Conservation (phyloP, 441 rosid species). For the Caryocar brasiliense region DNA sequence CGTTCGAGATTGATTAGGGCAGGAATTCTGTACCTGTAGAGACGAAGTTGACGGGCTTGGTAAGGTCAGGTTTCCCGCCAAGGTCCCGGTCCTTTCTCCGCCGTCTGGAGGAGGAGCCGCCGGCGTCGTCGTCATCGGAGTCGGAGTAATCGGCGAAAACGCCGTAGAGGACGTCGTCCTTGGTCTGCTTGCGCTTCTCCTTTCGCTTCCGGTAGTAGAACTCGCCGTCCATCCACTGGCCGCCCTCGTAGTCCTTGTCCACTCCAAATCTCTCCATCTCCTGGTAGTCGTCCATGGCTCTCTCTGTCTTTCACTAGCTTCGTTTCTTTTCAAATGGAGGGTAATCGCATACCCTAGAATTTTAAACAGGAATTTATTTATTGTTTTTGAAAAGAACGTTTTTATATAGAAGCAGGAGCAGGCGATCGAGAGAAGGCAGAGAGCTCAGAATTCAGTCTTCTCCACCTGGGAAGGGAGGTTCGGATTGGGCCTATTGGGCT, state of each 20-base stretch:
- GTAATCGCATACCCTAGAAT: too few relatives aligned
- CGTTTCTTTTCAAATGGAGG: too few relatives aligned
- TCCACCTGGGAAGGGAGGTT: too few relatives aligned
- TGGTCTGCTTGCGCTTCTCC: conserved; percentile 62
- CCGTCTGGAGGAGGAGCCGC: conserved; percentile 18
- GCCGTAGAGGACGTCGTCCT: conserved; percentile 59
- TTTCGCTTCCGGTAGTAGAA: conserved; percentile 46
- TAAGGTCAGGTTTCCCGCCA: conserved; percentile 39
- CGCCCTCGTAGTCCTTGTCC: conserved; percentile 82
- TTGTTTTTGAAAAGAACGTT: too few relatives aligned
- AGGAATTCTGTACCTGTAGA: conserved; percentile 48
- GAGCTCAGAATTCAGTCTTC: too few relatives aligned
- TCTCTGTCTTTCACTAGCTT: neutral
- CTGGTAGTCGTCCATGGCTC: conserved; percentile 59
- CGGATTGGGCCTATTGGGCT: too few relatives aligned
- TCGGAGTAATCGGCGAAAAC: conserved; percentile 49
- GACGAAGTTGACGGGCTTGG: conserved; percentile 69
- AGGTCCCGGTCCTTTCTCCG: conserved; percentile 40
- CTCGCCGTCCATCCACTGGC: conserved; percentile 58
- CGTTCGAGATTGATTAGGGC: too few relatives aligned
- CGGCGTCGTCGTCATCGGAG: conserved; percentile 31
- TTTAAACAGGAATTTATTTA: too few relatives aligned
- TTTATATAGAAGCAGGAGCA: too few relatives aligned
- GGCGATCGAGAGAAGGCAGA: too few relatives aligned
- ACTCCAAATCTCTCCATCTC: conserved; percentile 76